Conservation (phyloP, 1,139 yeast genomes). For the Wickerhamomyces sp. region DNA sequence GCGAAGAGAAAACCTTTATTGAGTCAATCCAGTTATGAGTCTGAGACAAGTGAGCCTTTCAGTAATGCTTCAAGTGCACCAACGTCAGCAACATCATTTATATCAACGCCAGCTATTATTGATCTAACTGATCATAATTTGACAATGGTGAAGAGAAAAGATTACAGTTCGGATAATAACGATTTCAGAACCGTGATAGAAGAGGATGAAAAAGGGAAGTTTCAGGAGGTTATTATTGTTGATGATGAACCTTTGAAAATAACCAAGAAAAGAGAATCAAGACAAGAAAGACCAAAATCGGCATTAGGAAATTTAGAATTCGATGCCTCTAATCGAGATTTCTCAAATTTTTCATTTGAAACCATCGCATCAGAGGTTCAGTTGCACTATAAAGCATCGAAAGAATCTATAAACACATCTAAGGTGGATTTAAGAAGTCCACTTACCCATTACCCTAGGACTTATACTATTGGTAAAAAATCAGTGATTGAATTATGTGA, state of each 20-base stretch:
- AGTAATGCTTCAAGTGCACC: constrained; percentile 9
- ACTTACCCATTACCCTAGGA: constrained; percentile 1
- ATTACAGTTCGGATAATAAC: constrained; percentile 28
- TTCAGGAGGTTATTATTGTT: constrained; percentile 40
- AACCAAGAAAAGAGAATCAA: neutral
- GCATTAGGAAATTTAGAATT: constrained; percentile 6
- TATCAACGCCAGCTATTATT: constrained; percentile 19
- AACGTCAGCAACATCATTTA: constrained; percentile 7
- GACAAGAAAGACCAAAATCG: constrained; percentile 9
- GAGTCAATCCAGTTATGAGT: constrained; percentile 22
- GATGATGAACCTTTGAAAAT: constrained; percentile 14
- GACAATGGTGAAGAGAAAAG: constrained; percentile 35
- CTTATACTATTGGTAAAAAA: constrained; percentile 7
- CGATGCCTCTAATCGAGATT: constrained; percentile 4
- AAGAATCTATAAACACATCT: neutral
- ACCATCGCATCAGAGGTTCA: constrained; percentile 23
- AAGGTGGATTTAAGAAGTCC: neutral
- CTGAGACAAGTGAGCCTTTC: constrained; percentile 21
- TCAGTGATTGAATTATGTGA: constrained; percentile 22
- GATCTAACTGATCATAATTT: constrained; percentile 42
- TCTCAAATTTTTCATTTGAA: constrained; percentile 21
- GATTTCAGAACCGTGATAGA: constrained; percentile 41
- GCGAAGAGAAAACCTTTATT: constrained; percentile 10
- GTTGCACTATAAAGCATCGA: constrained; percentile 4
- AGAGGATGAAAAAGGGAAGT: constrained; percentile 36